Percentiles rank a stretch among this genome's conserved stretches.
phyloP scores from a whole-genome alignment of 108 stramenopile species.

The Fragilaria crotonensis region DNA sequence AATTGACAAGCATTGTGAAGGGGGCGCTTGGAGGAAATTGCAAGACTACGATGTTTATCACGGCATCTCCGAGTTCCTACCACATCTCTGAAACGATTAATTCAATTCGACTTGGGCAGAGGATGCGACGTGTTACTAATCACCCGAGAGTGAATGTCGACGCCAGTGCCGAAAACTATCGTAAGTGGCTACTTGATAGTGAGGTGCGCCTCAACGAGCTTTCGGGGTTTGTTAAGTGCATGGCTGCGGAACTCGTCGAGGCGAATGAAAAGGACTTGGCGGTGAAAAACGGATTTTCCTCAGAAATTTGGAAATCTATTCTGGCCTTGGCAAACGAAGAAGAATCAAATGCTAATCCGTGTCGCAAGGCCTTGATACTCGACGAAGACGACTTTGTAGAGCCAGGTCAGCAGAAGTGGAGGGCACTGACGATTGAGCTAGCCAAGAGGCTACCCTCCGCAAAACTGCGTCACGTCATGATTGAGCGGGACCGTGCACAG shows the following conservation, averaged over 20 bases:
- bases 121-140: conserved; percentile 52
- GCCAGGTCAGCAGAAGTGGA: neutral
- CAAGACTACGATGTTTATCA: conserved; percentile 71
- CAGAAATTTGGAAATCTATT: conserved; percentile 7
- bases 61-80: conserved; percentile 74
- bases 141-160: conserved; percentile 22
- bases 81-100: conserved; percentile 78
- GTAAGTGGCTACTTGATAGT: conserved; percentile 2
- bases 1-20: conserved; percentile 69
- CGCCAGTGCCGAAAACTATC: conserved; percentile 1
- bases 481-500: neutral
- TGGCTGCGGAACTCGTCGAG: neutral
- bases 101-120: conserved; percentile 76
- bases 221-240: conserved; percentile 2
- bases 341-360: conserved; percentile 3
- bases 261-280: conserved; percentile 2
- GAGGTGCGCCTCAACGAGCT: conserved; percentile 6
- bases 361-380: conserved; percentile 3
- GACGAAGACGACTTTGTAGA: neutral
- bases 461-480: neutral
- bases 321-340: conserved; percentile 2
- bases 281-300: neutral
- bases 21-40: conserved; percentile 86
- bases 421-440: neutral
- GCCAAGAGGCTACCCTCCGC: neutral